Evolutionary conservation across 306 rosid genomes (phyloP), one percentile per base, ranked within the genome.

Genomic region (Dalbergia cultrata): DNA sequence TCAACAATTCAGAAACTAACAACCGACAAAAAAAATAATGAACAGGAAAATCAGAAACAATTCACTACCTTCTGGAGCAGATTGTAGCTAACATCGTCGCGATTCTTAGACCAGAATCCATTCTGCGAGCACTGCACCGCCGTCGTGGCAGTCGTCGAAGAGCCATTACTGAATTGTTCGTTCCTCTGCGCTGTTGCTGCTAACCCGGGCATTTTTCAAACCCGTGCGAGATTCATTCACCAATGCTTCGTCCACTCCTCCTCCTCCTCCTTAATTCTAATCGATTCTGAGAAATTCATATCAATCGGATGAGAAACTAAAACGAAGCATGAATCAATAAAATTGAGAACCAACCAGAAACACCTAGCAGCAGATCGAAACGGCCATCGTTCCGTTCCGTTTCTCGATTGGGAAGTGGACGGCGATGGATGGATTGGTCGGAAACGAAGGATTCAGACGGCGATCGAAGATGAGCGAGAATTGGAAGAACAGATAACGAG

Each of bases 31-130:
- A 21, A 43, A 44, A 39, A 16, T 5, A 35, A 58, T 39, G 59
- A 9, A 56, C n/a, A 82, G 6, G 61, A 18, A 61, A 75, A 68
- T 9, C 0, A 3, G 33, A 13, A 12, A 16, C 14, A 89, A 69
- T 70, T 31, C 58, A 80, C 79, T 78, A 93, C 99, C 98, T 87
- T 93, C 85, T 92, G 98, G 66, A 95, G 97, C 87, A 93, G 99
- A 87, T 83, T 87, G 85, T 79, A 92, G 89, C 88, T 74, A 74
- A 96, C 92, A 41, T 89, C 91, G 9, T 81, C 90, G 13, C 86
- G 84, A 80, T 88, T 92, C 83, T 89, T 92, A 65, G 99, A 92
- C 99, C 99, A 96, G 77, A 96, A 93, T 56, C 90, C 91, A 52
- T 87, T 89, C 81, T 88, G 82, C 56, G 90, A 79, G 79, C 81